Conservation (phyloP, 202 grass and related monocot genomes). For the Zizania palustris region DNA sequence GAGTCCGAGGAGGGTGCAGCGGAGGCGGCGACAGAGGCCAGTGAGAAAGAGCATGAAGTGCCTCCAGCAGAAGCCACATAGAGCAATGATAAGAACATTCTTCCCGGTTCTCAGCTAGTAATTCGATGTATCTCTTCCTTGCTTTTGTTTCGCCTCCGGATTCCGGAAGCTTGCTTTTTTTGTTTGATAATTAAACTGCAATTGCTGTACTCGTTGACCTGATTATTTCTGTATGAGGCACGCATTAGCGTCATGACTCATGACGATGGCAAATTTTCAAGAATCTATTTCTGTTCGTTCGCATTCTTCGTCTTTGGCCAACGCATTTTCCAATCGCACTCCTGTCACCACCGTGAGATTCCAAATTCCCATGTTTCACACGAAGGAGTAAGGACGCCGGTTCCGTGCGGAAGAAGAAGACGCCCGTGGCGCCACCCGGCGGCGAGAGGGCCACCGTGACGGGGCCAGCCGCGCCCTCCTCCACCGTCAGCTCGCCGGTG, state of each 20-base stretch:
- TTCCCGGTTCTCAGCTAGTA: constrained; percentile 26
- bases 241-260: background rate
- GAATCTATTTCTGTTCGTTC: too few species aligned
- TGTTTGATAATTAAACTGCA: background rate
- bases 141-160: constrained; percentile 37
- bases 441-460: constrained; percentile 41
- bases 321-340: too few species aligned
- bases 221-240: constrained; percentile 27
- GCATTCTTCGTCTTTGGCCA: too few species aligned
- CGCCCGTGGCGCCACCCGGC: constrained; percentile 38
- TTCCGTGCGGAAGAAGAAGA: constrained; percentile 30
- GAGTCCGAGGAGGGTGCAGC: constrained; percentile 42
- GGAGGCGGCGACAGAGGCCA: constrained; percentile 20
- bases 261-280: background rate
- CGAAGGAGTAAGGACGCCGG: constrained; percentile 34
- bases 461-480: constrained; percentile 41
- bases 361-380: background rate
- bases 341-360: too few species aligned
- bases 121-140: constrained; percentile 33
- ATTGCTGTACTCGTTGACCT: constrained; percentile 41
- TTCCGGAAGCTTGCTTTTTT: constrained; percentile 51
- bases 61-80: constrained; percentile 31
- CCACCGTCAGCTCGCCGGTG: constrained; percentile 7
- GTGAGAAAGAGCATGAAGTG: constrained; percentile 22
- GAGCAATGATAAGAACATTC: constrained; percentile 17